Percentiles rank a stretch among this genome's conserved stretches.
phyloP scores from a whole-genome alignment of 2,329 filamentous ascomycete genomes.

The Trichoderma breve region DNA sequence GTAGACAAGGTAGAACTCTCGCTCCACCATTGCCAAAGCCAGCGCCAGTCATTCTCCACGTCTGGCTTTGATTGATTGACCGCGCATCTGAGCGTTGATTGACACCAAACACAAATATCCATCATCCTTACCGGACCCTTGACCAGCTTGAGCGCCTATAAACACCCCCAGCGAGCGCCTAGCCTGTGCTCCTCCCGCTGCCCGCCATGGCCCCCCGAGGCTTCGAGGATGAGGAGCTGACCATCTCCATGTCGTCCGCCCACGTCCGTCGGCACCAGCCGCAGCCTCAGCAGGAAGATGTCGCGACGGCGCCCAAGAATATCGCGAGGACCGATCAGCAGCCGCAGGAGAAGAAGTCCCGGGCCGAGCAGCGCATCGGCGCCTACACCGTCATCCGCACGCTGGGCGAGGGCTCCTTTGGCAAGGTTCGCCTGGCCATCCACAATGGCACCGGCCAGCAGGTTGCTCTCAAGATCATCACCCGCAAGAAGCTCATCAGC shows the following conservation, averaged over 20 bases:
- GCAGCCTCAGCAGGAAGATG: conserved; percentile 28
- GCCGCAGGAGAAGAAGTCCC: conserved; percentile 46
- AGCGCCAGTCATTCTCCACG: conserved; percentile 15
- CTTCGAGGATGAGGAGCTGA: conserved; percentile 80
- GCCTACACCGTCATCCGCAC: conserved; percentile 90
- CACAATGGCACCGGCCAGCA: conserved; percentile 91
- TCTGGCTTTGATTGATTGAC: conserved; percentile 21
- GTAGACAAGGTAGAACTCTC: not conserved
- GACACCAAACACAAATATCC: not conserved
- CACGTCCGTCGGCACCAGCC: conserved; percentile 55
- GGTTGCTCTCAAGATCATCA: conserved; percentile 97
- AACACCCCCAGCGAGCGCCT: not conserved
- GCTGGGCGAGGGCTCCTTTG: conserved; percentile 93
- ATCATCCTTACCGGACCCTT: not conserved
- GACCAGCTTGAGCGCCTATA: not conserved
- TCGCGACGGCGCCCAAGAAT: conserved; percentile 28
- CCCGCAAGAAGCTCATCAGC: conserved; percentile 91
- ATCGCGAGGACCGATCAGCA: conserved; percentile 35
- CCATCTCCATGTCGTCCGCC: conserved; percentile 68
- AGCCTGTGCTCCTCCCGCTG: not conserved
- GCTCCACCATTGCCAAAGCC: conserved; percentile 14
- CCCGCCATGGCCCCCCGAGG: conserved; percentile 50
- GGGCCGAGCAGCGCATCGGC: conserved; percentile 79
- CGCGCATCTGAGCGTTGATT: conserved; percentile 2
- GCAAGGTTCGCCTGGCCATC: conserved; percentile 95